Conservation (phyloP, 352 stramenopile genomes). For the Phytophthora brassicae region DNA sequence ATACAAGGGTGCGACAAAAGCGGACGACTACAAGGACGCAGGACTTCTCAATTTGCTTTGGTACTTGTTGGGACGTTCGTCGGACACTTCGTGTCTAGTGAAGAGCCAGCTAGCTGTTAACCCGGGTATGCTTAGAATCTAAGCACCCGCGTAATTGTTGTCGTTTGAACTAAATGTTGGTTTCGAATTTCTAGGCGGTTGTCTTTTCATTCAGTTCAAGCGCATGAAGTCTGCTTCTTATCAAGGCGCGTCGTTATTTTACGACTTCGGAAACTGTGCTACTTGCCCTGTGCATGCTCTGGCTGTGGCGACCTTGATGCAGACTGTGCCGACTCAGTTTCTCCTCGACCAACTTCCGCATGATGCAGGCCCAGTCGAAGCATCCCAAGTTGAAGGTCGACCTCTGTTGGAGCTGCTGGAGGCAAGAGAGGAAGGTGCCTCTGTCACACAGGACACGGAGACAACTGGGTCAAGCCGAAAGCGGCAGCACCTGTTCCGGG, state of each 20-base stretch:
- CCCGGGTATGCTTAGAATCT: too few species aligned
- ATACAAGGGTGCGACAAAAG: background rate
- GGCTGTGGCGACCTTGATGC: background rate
- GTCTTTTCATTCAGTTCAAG: background rate
- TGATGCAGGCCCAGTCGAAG: background rate
- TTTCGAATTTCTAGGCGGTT: too few species aligned
- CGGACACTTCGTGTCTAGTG: too few species aligned
- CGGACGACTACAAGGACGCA: background rate
- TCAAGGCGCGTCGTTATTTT: background rate
- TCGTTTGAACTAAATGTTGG: too few species aligned
- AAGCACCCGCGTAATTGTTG: too few species aligned
- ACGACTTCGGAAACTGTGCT: background rate
- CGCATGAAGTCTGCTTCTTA: background rate
- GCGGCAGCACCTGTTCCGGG: background rate
- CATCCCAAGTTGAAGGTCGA: background rate
- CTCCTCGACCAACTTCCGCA: background rate
- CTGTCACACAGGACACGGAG: background rate
- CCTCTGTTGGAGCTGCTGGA: background rate
- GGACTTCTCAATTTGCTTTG: background rate
- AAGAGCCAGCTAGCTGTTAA: too few species aligned
- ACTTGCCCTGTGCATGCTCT: background rate
- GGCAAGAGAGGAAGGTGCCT: background rate
- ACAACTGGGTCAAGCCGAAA: background rate
- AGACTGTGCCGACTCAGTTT: background rate
- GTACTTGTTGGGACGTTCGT: background rate